Evolutionary conservation across 768 basidiomycete genomes (phyloP), one percentile per base, ranked within the genome.

Genomic region (Tulasnella sp.): DNA sequence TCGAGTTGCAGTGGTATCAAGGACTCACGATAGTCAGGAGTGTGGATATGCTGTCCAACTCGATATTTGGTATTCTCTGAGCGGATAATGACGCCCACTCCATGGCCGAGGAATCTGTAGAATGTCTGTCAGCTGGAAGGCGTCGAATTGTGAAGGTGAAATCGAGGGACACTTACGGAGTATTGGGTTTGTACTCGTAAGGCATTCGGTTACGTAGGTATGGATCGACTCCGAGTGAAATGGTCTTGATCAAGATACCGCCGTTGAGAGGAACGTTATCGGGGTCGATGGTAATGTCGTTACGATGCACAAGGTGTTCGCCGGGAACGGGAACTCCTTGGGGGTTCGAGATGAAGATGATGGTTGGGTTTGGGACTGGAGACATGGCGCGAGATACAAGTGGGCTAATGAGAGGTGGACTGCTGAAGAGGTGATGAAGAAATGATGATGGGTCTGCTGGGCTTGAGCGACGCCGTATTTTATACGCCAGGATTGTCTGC

Each of bases 181-280:
- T 51, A 29, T 83, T 82, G 15, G 83, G 40, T 9, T 46, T 26
- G 80, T 82, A 85, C 55, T 82, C 78, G 35, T 82, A 81, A 7
- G 81, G 78, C 88, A 90, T 88, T 48, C 82, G 81, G 13, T 83
- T 83, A 20, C 86, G 79, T 79, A 87, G 37, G 79, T 86, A 87
- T 0, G 88, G 88, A 73, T 89, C 89, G 55, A 88, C 81, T 20
- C 86, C 86, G 23, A 89, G 80, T 6, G 84, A 85, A 20, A 90
- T 85, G 0, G 85, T 85, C 82, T 90, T 90, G 80, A 89, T 69
- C 10, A 91, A 81, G 76, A 89, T 81, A 0, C 88, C 87, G 0
- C 87, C 87, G 26, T 88, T 82, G 57, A 89, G 81, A 1, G 85
- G 82, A 0, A 85, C 85, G 39, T 81, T 86, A n/a, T 89, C 87